These are phyloP conservation scores for Leccinum huronense DNA, from an alignment of 1,284 basidiomycete genomes.

Conservation along the genomic window DNA sequence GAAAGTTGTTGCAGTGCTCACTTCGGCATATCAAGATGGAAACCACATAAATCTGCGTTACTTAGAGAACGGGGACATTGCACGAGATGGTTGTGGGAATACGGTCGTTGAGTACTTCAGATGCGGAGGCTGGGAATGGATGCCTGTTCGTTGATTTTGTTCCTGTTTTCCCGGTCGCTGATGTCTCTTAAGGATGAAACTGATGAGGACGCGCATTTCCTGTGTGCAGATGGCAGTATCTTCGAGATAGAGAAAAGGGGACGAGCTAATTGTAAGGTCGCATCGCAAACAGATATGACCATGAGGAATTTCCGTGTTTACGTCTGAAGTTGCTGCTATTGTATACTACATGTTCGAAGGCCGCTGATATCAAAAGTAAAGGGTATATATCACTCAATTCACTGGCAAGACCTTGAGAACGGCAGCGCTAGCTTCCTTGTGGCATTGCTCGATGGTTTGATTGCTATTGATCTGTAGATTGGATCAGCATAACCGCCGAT, in stretches of 20 bases:
- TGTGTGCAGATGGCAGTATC: conserved; percentile 77
- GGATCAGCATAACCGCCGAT: conserved; percentile 3
- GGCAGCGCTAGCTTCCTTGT: conserved; percentile 57
- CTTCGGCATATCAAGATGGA: conserved; percentile 71
- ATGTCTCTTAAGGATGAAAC: conserved; percentile 44
- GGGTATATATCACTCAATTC: conserved; percentile 25
- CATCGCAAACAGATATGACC: conserved; percentile 32
- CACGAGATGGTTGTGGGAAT: conserved; percentile 45
- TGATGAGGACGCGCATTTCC: conserved; percentile 58
- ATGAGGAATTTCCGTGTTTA: conserved; percentile 48
- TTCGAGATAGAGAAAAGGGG: conserved; percentile 57
- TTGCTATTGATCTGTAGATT: conserved; percentile 72
- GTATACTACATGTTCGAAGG: conserved; percentile 16
- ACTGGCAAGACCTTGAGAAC: conserved; percentile 47
- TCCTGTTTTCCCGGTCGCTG: conserved; percentile 14
- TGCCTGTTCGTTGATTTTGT: conserved; percentile 55
- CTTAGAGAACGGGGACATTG: conserved; percentile 44
- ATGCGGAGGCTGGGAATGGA: conserved; percentile 83
- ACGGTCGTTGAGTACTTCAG: conserved; percentile 80
- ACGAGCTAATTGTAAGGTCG: conserved; percentile 48
- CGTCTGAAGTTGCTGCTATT: conserved; percentile 21
- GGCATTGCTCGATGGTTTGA: conserved; percentile 71
- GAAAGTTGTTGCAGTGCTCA: conserved; percentile 53
- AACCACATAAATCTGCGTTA: conserved; percentile 67
- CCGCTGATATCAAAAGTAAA: conserved; percentile 4